Base-by-base conservation (phyloP, 148 eudicot species). In the Cornus florida region DNA sequence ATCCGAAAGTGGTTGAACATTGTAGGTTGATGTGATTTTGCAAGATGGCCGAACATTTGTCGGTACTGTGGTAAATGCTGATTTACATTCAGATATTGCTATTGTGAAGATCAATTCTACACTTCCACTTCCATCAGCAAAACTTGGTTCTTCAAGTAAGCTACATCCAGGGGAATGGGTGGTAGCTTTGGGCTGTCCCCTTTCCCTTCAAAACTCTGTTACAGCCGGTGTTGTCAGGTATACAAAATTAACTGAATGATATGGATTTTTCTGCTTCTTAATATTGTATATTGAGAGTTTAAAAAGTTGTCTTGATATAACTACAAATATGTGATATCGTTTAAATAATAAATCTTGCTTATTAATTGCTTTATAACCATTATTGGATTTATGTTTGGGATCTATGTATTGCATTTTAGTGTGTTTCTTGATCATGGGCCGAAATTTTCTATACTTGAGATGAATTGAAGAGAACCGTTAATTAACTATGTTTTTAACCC, bases 81-180 rank as follows among this genome's bases (percentile, higher is more conserved):
- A 93, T 88, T 76, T 86, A 72, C 97, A 93, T 90, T 87, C 94
- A 62, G 95, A 93, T 87, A 87, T 93, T 57, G 95, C 97, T 41
- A 84, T 93, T 57, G 87, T 93, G 33, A 93, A 87, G 81, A 91
- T 93, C 80, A 87, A 88, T 50, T 87, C 97, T 6, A 91, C 80
- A 79, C 66, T 86, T 83, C 97, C 97, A 66, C 91, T 93, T 75
- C 97, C 97, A 59, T 74, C 87, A 32, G 97, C 97, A 11, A 88
- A 86, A 82, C 89, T 93, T 74, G 95, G 97, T 33, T 73, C 84
- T 59, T 93, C 95, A 67, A 81, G 83, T 78, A 86, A 85, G 82
- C 97, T 93, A 77, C 91, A 91, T 78, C 92, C 97, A 41, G 97
- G 97, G 66, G 97, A 93, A 71, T 90, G 95, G 97, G 95, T 90